A percentile compares a stretch with the other conserved stretches of the same genome.
Evolutionary conservation across 495 filamentous ascomycete species (phyloP).

Genomic region (Aspergillus incahuasiensis): DNA sequence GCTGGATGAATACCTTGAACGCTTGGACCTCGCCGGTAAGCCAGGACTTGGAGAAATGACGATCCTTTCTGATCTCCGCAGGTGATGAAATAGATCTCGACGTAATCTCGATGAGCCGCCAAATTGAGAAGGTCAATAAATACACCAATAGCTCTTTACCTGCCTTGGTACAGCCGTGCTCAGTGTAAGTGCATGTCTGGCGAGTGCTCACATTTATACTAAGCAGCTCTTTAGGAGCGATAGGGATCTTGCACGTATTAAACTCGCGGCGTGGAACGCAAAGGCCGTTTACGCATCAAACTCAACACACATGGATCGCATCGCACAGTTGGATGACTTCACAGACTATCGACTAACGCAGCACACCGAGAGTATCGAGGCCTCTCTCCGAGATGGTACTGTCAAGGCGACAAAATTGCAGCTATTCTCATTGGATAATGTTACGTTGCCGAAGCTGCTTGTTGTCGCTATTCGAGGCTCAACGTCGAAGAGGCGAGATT

Average conservation of each 20-base stretch:
- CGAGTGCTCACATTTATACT: neutral
- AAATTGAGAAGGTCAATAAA: slow-evolving; percentile 2
- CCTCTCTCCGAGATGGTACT: slow-evolving; percentile 7
- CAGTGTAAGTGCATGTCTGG: neutral
- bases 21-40: neutral
- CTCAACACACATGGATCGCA: neutral
- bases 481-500: slow-evolving; percentile 9
- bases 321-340: neutral
- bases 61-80: neutral
- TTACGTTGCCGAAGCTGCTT: neutral
- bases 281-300: slow-evolving; percentile 4
- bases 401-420: slow-evolving; percentile 6
- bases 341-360: neutral
- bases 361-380: neutral
- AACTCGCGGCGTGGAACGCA: slow-evolving; percentile 6
- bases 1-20: slow-evolving; percentile 6
- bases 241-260: neutral
- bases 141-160: slow-evolving; percentile 8
- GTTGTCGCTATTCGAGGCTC: slow-evolving; percentile 9
- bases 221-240: neutral
- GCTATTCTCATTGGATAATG: neutral
- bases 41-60: neutral
- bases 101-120: slow-evolving; percentile 10
- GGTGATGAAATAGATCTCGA: slow-evolving; percentile 6
- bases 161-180: neutral